phyloP scores from a whole-genome alignment of 1,284 basidiomycete genomes.

The Naganishia albida region DNA sequence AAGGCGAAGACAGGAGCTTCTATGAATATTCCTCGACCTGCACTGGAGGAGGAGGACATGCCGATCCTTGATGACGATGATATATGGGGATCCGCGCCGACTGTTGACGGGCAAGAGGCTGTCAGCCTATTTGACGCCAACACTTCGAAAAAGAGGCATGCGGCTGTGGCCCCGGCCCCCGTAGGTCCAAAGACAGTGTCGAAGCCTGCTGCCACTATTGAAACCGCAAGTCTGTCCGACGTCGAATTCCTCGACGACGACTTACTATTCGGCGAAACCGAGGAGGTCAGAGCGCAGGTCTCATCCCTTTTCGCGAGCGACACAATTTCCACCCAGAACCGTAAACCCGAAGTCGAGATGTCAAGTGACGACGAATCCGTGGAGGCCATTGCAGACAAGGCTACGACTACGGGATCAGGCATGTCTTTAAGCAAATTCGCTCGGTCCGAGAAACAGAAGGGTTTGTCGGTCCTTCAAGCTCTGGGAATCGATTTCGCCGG shows the following conservation, averaged over 20 bases:
- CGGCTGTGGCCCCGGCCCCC: background rate
- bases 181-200: background rate
- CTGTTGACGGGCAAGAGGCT: background rate
- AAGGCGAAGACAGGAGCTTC: background rate
- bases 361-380: constrained; percentile 2
- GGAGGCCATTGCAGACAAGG: background rate
- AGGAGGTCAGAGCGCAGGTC: background rate
- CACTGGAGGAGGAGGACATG: constrained; percentile 17
- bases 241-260: constrained; percentile 19
- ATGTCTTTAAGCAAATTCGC: constrained; percentile 12
- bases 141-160: background rate
- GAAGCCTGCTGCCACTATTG: background rate
- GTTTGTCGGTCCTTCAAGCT: constrained; percentile 16
- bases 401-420: constrained; percentile 5
- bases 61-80: constrained; percentile 27
- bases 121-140: constrained; percentile 23
- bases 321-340: background rate
- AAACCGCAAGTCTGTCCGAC: constrained; percentile 7
- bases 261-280: constrained; percentile 1
- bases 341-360: background rate
- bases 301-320: constrained; percentile 19
- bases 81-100: constrained; percentile 17
- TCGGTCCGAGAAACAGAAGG: constrained; percentile 17
- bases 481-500: constrained; percentile 12
- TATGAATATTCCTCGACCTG: background rate